phyloP scores from a whole-genome alignment of 106 monocot genomes.

The Triglochin maritima region DNA sequence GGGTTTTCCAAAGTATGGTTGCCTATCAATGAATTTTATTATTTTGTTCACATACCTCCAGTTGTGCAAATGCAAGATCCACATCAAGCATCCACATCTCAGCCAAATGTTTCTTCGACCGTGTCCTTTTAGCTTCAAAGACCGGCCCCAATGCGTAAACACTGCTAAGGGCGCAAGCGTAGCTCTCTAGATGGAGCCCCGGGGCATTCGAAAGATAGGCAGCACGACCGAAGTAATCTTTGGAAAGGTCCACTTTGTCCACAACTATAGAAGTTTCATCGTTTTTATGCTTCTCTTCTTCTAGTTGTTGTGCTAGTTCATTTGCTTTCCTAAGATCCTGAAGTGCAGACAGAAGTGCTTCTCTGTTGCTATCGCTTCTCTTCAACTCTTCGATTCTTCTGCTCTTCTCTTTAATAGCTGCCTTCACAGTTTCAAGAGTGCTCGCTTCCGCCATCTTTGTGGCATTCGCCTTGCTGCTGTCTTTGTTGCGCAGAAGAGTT shows the following conservation, averaged over 20 bases:
- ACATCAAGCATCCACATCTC: constrained; percentile 77
- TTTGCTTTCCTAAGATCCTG: constrained; percentile 58
- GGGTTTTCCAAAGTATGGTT: no score
- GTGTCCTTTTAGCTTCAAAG: constrained; percentile 35
- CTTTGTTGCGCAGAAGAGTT: constrained; percentile 23
- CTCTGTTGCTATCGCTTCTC: constrained; percentile 63
- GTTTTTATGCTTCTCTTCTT: constrained; percentile 18
- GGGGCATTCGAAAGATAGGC: constrained; percentile 35
- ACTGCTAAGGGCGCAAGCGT: constrained; percentile 60
- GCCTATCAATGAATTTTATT: no score
- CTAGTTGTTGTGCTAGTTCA: constrained; percentile 44
- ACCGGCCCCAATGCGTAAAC: constrained; percentile 66
- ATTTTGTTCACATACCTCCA: constrained; percentile 36
- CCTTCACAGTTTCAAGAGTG: constrained; percentile 31
- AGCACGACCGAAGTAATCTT: constrained; percentile 49
- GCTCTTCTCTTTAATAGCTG: constrained; percentile 55
- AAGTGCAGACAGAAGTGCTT: constrained; percentile 43
- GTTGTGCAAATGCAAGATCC: constrained; percentile 59
- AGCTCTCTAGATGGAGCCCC: constrained; percentile 62
- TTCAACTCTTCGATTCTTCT: constrained; percentile 58
- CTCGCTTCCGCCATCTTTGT: constrained; percentile 3
- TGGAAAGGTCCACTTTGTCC: constrained; percentile 27
- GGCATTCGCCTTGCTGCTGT: constrained; percentile 3
- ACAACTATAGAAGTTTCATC: constrained; percentile 2
- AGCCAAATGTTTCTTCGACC: constrained; percentile 25